Evolutionary conservation across 2,329 filamentous ascomycete genomes (phyloP).

Genomic region (Zasmidium angulare): DNA sequence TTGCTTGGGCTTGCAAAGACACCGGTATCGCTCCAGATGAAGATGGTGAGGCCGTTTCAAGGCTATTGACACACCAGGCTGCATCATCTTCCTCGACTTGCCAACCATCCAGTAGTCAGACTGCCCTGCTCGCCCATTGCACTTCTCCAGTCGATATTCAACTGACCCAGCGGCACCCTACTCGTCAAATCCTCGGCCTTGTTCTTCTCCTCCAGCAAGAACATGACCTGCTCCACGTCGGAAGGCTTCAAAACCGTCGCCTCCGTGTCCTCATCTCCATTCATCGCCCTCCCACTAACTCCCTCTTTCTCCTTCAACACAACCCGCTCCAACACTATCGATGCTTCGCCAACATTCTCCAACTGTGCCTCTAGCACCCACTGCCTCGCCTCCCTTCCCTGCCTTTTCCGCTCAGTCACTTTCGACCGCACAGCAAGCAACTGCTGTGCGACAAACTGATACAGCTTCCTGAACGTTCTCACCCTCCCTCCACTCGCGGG

Average conservation of each 20-base stretch:
- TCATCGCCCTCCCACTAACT: constrained; percentile 25
- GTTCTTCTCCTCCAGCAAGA: constrained; percentile 58
- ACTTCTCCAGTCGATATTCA: constrained; percentile 85
- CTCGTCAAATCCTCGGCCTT: constrained; percentile 43
- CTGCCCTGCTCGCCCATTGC: constrained; percentile 87
- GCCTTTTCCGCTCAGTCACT: constrained; percentile 57
- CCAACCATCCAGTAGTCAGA: constrained; percentile 76
- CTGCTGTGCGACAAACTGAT: constrained; percentile 92
- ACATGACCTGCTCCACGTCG: constrained; percentile 66
- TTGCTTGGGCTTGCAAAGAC: not conserved
- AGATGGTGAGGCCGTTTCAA: no score
- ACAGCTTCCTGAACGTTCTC: constrained; percentile 88
- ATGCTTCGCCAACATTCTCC: constrained; percentile 86
- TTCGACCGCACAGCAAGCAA: constrained; percentile 90
- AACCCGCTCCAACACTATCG: constrained; percentile 71
- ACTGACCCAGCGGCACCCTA: constrained; percentile 69
- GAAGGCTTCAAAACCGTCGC: constrained; percentile 56
- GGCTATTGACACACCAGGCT: not conserved
- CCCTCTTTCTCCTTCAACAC: constrained; percentile 31
- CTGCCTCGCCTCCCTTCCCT: constrained; percentile 41
- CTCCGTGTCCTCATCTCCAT: constrained; percentile 32
- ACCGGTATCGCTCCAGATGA: no score
- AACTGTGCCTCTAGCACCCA: constrained; percentile 92
- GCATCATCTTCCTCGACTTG: constrained; percentile 25
- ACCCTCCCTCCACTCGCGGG: constrained; percentile 61